Base-by-base conservation (phyloP, 768 basidiomycete genomes). In the Kwoniella bestiolae region DNA sequence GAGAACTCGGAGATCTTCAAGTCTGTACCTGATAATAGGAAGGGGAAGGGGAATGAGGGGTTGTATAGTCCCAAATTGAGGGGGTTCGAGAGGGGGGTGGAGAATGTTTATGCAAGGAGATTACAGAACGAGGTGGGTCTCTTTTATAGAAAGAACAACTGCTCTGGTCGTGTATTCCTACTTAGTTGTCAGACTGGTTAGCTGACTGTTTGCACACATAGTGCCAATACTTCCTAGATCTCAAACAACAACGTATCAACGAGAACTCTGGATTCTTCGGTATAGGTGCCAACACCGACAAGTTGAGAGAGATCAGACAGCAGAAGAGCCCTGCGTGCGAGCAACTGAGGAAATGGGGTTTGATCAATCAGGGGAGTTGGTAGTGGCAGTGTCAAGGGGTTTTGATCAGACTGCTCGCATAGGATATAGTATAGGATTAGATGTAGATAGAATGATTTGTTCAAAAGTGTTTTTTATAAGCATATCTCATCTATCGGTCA, bases 281-380 rank as follows among this genome's bases (percentile, higher is more conserved):
- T 5, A 83, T 96, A 59, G 91, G 93, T 31, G 91, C 92, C 11
- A 91, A 98, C 78, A 92, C 91, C 90, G 89, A 92, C 32, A 91
- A 91, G 82, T 90, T 98, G 64, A 84, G 85, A 78, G 80, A 82
- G 70, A 89, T 96, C 57, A 86, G 90, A 55, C 82, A 81, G 31
- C 90, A 94, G 83, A 85, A 84, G 38, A 84, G 92, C 51, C 84
- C 85, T 65, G 88, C 86, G 72, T 97, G 94, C 77, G 90, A 92
- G 18, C 74, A 73, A 49, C 47, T 77, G 18, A 68, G 65, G 47
- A 55, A 55, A 28, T 75, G 74, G 74, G 76, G 76, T 31, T 44
- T 75, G 55, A 14, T 44, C 41, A 58, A 21, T 58, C 52, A 55
- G 23, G 52, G 52, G 5, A 21, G 31, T 1, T 55, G 52, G 52